Percentiles rank a stretch among this genome's conserved stretches.
Conservation (phyloP, 805 yeast species). For the Starmerella lactis-condensi region DNA sequence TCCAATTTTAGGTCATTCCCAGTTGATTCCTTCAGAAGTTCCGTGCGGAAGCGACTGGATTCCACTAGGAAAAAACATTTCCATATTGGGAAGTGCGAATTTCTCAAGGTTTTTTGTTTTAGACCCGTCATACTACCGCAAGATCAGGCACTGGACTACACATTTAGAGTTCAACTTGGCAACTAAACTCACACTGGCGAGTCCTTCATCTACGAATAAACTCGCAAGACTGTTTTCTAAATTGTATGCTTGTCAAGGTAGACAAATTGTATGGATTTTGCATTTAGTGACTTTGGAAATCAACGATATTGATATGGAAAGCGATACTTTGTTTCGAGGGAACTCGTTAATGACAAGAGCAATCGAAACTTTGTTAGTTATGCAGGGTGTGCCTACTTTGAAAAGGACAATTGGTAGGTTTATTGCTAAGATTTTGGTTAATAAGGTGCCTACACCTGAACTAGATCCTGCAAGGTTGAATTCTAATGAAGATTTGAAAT, state of each 20-base stretch:
- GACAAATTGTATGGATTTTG: slow-evolving; percentile 56
- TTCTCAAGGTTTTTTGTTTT: slow-evolving; percentile 22
- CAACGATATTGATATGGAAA: slow-evolving; percentile 10
- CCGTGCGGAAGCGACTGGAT: too few species aligned
- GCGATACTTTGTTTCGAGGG: slow-evolving; percentile 64
- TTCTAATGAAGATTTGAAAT: slow-evolving; percentile 24
- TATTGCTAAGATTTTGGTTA: slow-evolving; percentile 34
- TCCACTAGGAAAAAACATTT: too few species aligned
- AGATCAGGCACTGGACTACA: slow-evolving; percentile 41
- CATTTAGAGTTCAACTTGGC: slow-evolving; percentile 25
- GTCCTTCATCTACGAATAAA: slow-evolving; percentile 5
- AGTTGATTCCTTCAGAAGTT: too few species aligned
- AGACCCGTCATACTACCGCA: slow-evolving; percentile 39
- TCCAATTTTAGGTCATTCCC: too few species aligned
- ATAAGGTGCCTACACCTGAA: slow-evolving; percentile 40
- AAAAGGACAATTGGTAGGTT: slow-evolving; percentile 56
- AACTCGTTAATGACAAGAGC: slow-evolving; percentile 68
- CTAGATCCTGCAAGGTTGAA: slow-evolving; percentile 54
- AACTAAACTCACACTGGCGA: slow-evolving; percentile 19
- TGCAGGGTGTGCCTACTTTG: slow-evolving; percentile 64
- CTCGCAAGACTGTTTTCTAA: slow-evolving; percentile 35
- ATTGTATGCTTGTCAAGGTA: slow-evolving; percentile 50
- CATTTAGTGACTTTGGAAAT: slow-evolving; percentile 53
- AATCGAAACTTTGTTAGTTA: slow-evolving; percentile 53
- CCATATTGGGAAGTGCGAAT: slow-evolving; percentile 17